Base-by-base conservation (phyloP, 805 yeast species). In the Yarrowia sp. region DNA sequence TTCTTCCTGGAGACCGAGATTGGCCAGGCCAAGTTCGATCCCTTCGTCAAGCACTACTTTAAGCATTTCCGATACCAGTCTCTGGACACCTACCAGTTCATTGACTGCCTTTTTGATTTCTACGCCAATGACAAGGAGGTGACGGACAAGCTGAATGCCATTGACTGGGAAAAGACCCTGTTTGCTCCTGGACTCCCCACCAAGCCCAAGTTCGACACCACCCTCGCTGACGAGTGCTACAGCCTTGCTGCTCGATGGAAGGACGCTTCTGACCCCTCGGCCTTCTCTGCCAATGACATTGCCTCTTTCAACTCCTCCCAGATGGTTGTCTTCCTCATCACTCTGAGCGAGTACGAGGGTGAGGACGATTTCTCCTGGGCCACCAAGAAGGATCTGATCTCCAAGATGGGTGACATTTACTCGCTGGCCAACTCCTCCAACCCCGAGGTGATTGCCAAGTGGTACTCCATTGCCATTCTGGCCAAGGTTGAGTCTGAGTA, bases 101-200 rank as follows among this genome's bases (percentile, higher is more conserved):
- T 87, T 66, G 96, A 88, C 70, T 79, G 89, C 0, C 77, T 92
- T 66, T 90, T 86, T 75, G 93, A 81, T 54, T 89, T 84, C 72
- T 86, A 78, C 46, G 61, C 74, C 2, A 75, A 75, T 24, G 64
- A 35, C 30, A 1, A 46, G 35, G 56, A 61, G 41, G 44, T 46
- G 33, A 30, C 32, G 26, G 81, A 75, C 0, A 69, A 80, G n/a
- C 80, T 90, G 70, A 88, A 89, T 70, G 68, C 81, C 8, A 82
- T 92, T 61, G 96, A 92, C 75, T 92, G 97, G 96, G 81, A 90
- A 63, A 75, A 84, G 28, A 92, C 97, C 97, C 78, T 90, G 65
- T 88, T 81, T 75, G 79, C 82, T 44, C 88, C 95, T 5, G 97
- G 97, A 1, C 82, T 92, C 81, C 97, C 98, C 44, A 96, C 96